Base-by-base conservation (phyloP, 2,329 filamentous ascomycete genomes). In the Mariannaea sp. region DNA sequence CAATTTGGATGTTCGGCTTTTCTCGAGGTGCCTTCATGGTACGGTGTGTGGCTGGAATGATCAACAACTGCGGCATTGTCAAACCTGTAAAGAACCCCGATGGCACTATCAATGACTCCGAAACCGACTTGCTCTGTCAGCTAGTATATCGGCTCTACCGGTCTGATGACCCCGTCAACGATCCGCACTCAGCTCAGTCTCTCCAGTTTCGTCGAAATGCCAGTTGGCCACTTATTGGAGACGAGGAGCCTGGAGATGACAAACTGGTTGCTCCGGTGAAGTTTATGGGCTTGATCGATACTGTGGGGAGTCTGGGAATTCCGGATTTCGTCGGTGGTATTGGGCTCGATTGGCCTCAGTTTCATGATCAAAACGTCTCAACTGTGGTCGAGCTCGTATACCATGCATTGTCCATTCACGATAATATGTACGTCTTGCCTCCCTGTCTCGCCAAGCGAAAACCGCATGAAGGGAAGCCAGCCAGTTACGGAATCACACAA, bases 41-140 rank as follows among this genome's bases (percentile, higher is more conserved):
- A 4, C 58, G 66, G 1, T 63, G 46, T 5, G 61, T 68, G 0
- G 65, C 61, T 1, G 64, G 65, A 2, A 60, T 67, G 62, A 67
- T 68, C 39, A 68, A 68, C 59, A 68, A 67, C 49, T 68, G 63
- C 50, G 66, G 66, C 32, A 62, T 68, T 12, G 30, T 65, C 41
- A 58, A 59, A 3, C 54, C 46, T 3, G 32, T 52, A 7, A 55
- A 32, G 9, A 52, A 58, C 14, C 27, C 45, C 1, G 44, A 41
- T 10, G 33, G 35, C 2, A 44, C 16, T 1, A 4, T 54, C 10
- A 19, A 49, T 19, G 1, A 39, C 5, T 17, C 3, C 9, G 5
- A 40, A 4, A 54, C 45, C 5, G 12, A 39, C 4, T 5, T 49
- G 3, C 57, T 64, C 13, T 62, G 49, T 26, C 12, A 50, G 10